A percentile compares a stretch with the other conserved stretches of the same genome.
Conservation (phyloP, 169 alveolate genomes). For the Plasmodium knowlesi region DNA sequence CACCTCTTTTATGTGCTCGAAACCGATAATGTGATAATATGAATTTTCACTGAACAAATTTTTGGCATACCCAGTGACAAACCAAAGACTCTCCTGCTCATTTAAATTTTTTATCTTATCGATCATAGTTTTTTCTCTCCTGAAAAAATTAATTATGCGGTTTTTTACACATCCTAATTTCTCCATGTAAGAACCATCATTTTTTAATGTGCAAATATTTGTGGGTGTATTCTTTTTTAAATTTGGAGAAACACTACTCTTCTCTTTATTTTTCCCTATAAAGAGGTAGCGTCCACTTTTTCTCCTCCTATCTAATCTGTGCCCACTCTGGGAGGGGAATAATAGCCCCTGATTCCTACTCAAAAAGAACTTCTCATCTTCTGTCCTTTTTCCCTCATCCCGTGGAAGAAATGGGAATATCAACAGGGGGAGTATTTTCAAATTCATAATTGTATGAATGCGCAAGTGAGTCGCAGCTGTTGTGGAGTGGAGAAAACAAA, state of each 20-base stretch:
- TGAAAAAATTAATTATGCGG: constrained; percentile 4
- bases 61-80: constrained; percentile 64
- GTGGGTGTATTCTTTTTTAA: not conserved
- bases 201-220: not conserved
- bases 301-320: not conserved
- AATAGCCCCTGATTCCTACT: not conserved
- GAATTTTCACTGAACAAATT: constrained; percentile 34
- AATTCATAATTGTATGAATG: constrained; percentile 5
- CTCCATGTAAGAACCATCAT: not conserved
- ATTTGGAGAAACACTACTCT: not conserved
- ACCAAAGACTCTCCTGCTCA: constrained; percentile 56
- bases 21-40: constrained; percentile 29
- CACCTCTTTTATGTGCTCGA: constrained; percentile 56
- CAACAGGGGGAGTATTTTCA: not conserved
- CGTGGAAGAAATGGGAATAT: not conserved
- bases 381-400: constrained; percentile 14
- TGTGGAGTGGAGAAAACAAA: not conserved
- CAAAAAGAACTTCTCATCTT: not conserved
- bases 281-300: not conserved
- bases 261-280: constrained; percentile 22
- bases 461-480: not conserved
- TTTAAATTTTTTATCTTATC: constrained; percentile 48
- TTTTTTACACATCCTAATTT: constrained; percentile 3
- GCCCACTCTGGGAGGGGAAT: not conserved
- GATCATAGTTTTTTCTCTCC: constrained; percentile 19